Evolutionary conservation across 345 rosid species (phyloP).

Genomic region (Rhodamnia argentea): DNA sequence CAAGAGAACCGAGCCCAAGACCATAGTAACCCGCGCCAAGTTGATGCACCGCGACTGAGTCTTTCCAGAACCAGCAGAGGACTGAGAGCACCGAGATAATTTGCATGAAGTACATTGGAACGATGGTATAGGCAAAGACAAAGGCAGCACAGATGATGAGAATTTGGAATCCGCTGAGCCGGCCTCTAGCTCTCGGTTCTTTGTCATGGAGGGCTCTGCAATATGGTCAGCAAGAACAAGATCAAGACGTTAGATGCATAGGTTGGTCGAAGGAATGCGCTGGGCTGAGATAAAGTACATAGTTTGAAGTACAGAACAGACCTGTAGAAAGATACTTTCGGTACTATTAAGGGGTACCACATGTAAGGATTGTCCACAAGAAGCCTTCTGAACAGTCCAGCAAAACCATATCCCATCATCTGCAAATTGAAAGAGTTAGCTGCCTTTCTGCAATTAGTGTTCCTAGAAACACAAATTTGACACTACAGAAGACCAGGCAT

Average conservation of each 20-base stretch:
- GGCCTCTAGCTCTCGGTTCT: conserved; percentile 16
- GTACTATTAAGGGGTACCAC: conserved; percentile 58
- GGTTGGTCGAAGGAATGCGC: not conserved
- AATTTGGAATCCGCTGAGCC: conserved; percentile 31
- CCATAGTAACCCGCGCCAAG: conserved; percentile 30
- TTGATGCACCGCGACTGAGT: conserved; percentile 14
- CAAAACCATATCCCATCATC: conserved; percentile 56
- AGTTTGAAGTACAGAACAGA: not conserved
- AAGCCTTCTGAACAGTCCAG: conserved; percentile 39
- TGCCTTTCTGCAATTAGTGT: not conserved
- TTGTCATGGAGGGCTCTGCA: conserved; percentile 29
- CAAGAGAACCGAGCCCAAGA: conserved; percentile 37
- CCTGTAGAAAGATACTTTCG: conserved; percentile 39
- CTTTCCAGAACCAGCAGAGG: conserved; percentile 21
- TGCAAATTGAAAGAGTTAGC: not conserved
- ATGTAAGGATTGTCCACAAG: conserved; percentile 47
- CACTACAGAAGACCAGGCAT: not conserved
- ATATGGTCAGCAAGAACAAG: not conserved
- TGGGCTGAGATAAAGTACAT: not conserved
- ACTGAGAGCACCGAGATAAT: conserved; percentile 15
- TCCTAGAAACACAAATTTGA: not conserved
- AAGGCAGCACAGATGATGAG: conserved; percentile 15
- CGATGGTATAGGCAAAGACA: conserved; percentile 22
- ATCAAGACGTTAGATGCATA: not conserved
- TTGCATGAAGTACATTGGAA: conserved; percentile 25